phyloP scores from a whole-genome alignment of 2,329 filamentous ascomycete genomes.

The Penicillium occitanis region DNA sequence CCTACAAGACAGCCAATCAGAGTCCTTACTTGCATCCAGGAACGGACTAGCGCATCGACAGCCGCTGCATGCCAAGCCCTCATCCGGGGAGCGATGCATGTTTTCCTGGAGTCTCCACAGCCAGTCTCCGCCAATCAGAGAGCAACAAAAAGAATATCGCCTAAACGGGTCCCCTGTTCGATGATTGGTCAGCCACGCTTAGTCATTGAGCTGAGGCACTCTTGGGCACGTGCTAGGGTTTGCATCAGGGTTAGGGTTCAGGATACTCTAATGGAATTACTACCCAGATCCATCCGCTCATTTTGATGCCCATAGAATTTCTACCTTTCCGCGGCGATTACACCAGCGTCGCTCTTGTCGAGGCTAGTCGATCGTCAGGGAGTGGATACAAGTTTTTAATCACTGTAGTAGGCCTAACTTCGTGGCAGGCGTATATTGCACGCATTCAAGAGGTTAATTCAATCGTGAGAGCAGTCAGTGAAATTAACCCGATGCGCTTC shows the following conservation, averaged over 20 bases:
- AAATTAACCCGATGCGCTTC: no score
- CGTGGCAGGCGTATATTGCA: no score
- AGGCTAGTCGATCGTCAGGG: no score
- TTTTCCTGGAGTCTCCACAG: conserved; percentile 11
- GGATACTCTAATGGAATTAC: no score
- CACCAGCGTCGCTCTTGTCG: no score
- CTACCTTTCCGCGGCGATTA: no score
- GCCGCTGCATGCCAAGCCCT: conserved; percentile 5
- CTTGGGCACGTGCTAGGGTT: background rate
- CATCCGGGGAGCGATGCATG: conserved; percentile 17
- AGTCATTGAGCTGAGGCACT: background rate
- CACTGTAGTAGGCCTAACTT: no score
- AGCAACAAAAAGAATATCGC: background rate
- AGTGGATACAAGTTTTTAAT: no score
- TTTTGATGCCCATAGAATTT: no score
- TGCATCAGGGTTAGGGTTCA: background rate
- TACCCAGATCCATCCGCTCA: no score
- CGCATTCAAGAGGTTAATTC: no score
- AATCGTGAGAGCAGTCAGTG: no score
- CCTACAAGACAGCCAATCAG: conserved; percentile 11
- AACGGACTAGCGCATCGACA: conserved; percentile 10
- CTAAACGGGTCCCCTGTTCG: background rate
- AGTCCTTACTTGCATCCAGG: background rate
- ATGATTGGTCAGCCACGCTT: background rate
- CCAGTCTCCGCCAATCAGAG: background rate